Evolutionary conservation across 2,329 filamentous ascomycete genomes (phyloP).

Genomic region (Verticillium nonalfalfae): DNA sequence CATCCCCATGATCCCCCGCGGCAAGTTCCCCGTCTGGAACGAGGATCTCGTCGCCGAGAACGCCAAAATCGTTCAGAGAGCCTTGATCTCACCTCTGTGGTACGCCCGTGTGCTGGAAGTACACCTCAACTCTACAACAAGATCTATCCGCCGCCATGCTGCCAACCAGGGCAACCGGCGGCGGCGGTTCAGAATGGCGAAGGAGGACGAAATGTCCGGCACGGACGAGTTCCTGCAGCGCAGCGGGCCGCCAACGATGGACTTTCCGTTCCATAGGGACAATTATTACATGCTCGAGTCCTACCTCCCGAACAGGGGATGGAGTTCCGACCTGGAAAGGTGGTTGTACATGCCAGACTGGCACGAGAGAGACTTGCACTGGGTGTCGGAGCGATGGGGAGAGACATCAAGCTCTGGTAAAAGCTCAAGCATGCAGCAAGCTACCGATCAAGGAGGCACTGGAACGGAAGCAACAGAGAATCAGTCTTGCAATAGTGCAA

Average conservation of each 20-base stretch:
- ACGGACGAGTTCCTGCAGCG: conserved; percentile 45
- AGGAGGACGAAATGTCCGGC: conserved; percentile 32
- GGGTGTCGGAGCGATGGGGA: background rate
- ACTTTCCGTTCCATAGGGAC: conserved; percentile 49
- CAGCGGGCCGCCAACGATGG: conserved; percentile 41
- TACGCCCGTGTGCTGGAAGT: conserved; percentile 34
- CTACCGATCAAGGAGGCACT: no score
- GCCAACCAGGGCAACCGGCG: conserved; percentile 41
- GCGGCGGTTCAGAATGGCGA: conserved; percentile 23
- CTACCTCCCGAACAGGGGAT: conserved; percentile 49
- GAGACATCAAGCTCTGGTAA: background rate
- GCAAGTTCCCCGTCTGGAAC: conserved; percentile 44
- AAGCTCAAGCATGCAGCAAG: no score
- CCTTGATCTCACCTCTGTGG: conserved; percentile 39
- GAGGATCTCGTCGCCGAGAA: conserved; percentile 32
- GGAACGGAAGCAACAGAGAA: no score
- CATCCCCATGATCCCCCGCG: conserved; percentile 42
- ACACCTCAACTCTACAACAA: conserved; percentile 20
- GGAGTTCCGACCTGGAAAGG: conserved; percentile 33
- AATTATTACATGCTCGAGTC: conserved; percentile 53
- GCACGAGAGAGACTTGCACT: conserved; percentile 29
- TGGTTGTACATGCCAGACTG: conserved; percentile 43
- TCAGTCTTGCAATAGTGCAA: no score
- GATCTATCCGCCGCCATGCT: conserved; percentile 28
- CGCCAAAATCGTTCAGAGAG: conserved; percentile 34